Evolutionary conservation across 2,329 filamentous ascomycete genomes (phyloP), one percentile per base, ranked within the genome.

Genomic region (Colletotrichum sp.): DNA sequence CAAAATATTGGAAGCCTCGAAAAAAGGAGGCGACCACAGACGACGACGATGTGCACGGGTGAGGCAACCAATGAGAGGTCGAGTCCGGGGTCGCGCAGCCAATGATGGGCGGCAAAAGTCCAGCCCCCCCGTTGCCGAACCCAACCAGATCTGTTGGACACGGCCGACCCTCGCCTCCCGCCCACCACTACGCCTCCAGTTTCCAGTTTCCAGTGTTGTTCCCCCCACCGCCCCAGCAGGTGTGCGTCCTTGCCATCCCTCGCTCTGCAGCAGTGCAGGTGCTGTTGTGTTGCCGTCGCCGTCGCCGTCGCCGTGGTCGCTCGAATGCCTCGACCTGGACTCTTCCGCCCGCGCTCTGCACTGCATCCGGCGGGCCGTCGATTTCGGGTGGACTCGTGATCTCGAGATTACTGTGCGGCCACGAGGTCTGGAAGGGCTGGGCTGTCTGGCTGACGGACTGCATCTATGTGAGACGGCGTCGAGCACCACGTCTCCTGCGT

Each of bases 21-120:
- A 36, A 65, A 76, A 73, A 76, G 74, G 74, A 76, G 71, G 74
- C 74, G 74, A 76, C 74, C 39, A 76, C 64, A 76, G 70, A 26
- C 57, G 70, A 68, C 63, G 70, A 69, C 55, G 57, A 44, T 68
- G 75, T 67, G 71, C 64, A 62, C 62, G 60, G 72, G 72, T 76
- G 72, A 76, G 75, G 75, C 75, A 76, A 76, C 75, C 72, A 76
- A 76, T 76, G 24, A 36, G 10, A 39, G 5, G 12, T 36, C 18
- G 60, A 26, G 21, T 3, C 24, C 12, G 36, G n/a, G 32, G 34
- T 26, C 16, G 60, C 67, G 62, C 49, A 39, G 52, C 75, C 75
- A 76, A 76, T 76, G 59, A 70, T 34, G 71, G 26, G 30, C 52
- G 36, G 72, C 52, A 24, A 57, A 21, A 52, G 30, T 30, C 75